Evolutionary conservation across 148 eudicot species (phyloP), one percentile per base, ranked within the genome.

Genomic region (Fagopyrum homotropicum): DNA sequence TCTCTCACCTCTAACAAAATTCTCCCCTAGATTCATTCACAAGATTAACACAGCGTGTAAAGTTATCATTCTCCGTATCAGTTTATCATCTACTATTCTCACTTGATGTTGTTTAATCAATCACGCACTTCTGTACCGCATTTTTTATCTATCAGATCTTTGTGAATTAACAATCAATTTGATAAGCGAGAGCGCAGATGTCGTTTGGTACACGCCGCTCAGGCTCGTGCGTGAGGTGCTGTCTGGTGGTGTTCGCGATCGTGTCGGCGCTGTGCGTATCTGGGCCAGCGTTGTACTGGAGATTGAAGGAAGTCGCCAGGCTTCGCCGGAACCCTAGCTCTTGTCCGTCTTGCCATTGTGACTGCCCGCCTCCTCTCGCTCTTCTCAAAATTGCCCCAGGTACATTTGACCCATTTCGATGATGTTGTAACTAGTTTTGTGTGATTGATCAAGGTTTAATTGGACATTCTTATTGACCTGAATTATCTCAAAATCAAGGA

Each of bases 281-380:
- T 63, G 89, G 86, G 5, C 83, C 87, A 5, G 81, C 79, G 6
- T 60, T 87, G 52, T 81, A 84, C 16, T 82, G 86, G 83, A 87
- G 84, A 71, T 74, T 87, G 2, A 78, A 81, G 5, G 81, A 84
- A 73, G 85, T 76, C 30, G 54, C 79, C 19, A 61, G 66, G 66
- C 46, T 84, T 16, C 82, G 83, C 49, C 75, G 77, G 43, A 74
- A 48, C 77, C 69, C 74, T 59, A 48, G 68, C n/a, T 72, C 83
- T 68, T 84, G 88, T 59, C 72, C 84, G 4, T 79, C 84, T 76
- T 87, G 89, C 35, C 71, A 77, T 45, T 86, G 89, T 75, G 81
- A 86, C 50, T 86, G 89, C 61, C 85, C 89, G 2, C 84, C 89
- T 72, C 87, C 89, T 19, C 69, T 84, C 7, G 79, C 88, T 6